phyloP scores from a whole-genome alignment of 2,329 filamentous ascomycete species.

The Sporothrix phasma region DNA sequence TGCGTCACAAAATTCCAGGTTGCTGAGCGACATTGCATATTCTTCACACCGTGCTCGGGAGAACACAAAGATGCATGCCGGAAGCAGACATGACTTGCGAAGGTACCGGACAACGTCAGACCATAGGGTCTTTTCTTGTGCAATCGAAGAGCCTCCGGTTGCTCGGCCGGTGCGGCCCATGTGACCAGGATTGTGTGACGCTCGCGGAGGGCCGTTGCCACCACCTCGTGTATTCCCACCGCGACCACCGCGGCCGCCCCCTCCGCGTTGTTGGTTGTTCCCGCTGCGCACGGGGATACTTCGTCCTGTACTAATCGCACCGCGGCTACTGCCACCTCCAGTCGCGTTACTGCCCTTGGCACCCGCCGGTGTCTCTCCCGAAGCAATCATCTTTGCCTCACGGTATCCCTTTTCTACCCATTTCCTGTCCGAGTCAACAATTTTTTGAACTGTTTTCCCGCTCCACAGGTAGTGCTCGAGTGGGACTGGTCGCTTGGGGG shows the following conservation, averaged over 20 bases:
- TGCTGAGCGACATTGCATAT: constrained; percentile 89
- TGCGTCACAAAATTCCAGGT: constrained; percentile 89
- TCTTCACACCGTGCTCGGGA: constrained; percentile 97
- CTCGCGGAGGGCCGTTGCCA: constrained; percentile 47
- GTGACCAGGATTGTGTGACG: constrained; percentile 61
- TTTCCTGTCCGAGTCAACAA: constrained; percentile 84
- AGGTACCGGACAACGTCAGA: constrained; percentile 89
- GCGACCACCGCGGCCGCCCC: constrained; percentile 41
- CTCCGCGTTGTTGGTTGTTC: constrained; percentile 30
- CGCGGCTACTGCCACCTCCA: constrained; percentile 20
- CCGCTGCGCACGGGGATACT: constrained; percentile 19
- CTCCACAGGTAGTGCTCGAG: constrained; percentile 96
- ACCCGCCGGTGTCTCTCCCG: constrained; percentile 34
- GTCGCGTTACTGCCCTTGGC: constrained; percentile 21
- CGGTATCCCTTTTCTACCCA: constrained; percentile 95
- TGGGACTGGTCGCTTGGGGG: constrained; percentile 86
- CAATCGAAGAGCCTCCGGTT: constrained; percentile 77
- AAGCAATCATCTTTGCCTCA: constrained; percentile 38
- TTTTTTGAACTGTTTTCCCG: constrained; percentile 83
- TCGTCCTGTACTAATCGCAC: constrained; percentile 37
- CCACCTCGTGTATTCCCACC: constrained; percentile 38
- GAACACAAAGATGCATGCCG: constrained; percentile 95
- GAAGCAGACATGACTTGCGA: constrained; percentile 75
- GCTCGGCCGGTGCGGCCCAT: constrained; percentile 82
- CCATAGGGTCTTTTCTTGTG: constrained; percentile 94